Percentiles rank a stretch among this genome's conserved stretches.
These are phyloP conservation scores for Cynanchum wilfordii DNA, from an alignment of 257 asterid species.

Conservation along the genomic window DNA sequence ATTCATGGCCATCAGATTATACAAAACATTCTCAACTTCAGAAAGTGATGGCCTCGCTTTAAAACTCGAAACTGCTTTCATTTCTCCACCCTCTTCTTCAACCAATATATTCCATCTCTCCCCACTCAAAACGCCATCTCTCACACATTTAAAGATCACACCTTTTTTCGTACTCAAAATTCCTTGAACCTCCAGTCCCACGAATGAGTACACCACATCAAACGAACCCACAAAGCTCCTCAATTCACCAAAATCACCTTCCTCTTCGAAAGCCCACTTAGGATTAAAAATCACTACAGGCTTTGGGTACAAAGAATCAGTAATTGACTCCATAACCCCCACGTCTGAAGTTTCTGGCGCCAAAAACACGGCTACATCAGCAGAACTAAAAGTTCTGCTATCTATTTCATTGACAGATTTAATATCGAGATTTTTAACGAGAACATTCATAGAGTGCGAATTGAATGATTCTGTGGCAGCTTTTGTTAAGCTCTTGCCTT, in stretches of 20 bases:
- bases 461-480: conserved; percentile 51
- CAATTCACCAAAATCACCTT: conserved; percentile 47
- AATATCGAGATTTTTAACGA: conserved; percentile 43
- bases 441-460: conserved; percentile 34
- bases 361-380: conserved; percentile 62
- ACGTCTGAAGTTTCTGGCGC: conserved; percentile 53
- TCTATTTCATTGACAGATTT: conserved; percentile 38
- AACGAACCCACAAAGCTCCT: conserved; percentile 62
- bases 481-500: conserved; percentile 30
- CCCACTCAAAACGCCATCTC: conserved; percentile 71
- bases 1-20: conserved; percentile 81
- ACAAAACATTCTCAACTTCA: conserved; percentile 74
- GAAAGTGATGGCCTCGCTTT: conserved; percentile 50
- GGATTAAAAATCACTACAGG: conserved; percentile 83
- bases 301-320: conserved; percentile 51
- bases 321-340: conserved; percentile 40
- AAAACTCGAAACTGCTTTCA: conserved; percentile 56
- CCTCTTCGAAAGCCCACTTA: conserved; percentile 76
- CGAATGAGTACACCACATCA: conserved; percentile 74
- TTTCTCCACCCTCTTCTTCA: conserved; percentile 65
- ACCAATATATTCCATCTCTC: conserved; percentile 78
- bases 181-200: conserved; percentile 87
- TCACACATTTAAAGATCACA: conserved; percentile 62
- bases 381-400: conserved; percentile 35
- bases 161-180: conserved; percentile 65